Base-by-base conservation (phyloP, 306 rosid species). In the Mimosa bimucronata region DNA sequence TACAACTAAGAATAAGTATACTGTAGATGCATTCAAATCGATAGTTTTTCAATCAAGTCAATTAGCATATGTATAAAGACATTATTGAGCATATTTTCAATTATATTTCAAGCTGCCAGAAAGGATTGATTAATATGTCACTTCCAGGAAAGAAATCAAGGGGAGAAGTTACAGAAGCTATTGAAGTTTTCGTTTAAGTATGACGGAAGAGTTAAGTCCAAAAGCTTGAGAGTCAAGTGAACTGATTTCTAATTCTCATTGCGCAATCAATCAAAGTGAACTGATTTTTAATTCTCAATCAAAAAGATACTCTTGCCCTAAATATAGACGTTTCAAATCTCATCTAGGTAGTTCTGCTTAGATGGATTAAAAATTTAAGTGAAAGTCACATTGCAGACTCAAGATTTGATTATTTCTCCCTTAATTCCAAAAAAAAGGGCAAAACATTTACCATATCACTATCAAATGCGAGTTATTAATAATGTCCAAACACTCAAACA, bases 31-130 rank as follows among this genome's bases (percentile, higher is more conserved):
- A 23, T 19, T 34, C 45, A 11, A 66, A 37, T 2, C 1, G n/a
- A n/a, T n/a, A n/a, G 16, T 34, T 66, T 8, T 66, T 31, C 45
- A 66, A 66, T 66, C 50, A 38, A 67, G 72, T n/a, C n/a, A n/a
- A n/a, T 18, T 37, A n/a, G n/a, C n/a, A n/a, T n/a, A n/a, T n/a
- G n/a, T n/a, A n/a, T n/a, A n/a, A n/a, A n/a, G n/a, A n/a, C n/a
- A n/a, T n/a, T n/a, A n/a, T n/a, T n/a, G n/a, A 19, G 48, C 50
- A 19, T n/a, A 38, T 23, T 19, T 21, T 67, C 48, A 67, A n/a
- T 38, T 19, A 67, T 25, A 37, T 38, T 67, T 19, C 23, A 26
- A 2, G 72, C 29, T 38, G 23, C 13, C 50, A 10, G 23, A 37
- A 38, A 67, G 48, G 29, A 67, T 38, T 9, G 29, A 28, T n/a